These are phyloP conservation scores for Leptographium wingfieldii DNA, from an alignment of 2,329 filamentous ascomycete genomes.

Conservation along the genomic window DNA sequence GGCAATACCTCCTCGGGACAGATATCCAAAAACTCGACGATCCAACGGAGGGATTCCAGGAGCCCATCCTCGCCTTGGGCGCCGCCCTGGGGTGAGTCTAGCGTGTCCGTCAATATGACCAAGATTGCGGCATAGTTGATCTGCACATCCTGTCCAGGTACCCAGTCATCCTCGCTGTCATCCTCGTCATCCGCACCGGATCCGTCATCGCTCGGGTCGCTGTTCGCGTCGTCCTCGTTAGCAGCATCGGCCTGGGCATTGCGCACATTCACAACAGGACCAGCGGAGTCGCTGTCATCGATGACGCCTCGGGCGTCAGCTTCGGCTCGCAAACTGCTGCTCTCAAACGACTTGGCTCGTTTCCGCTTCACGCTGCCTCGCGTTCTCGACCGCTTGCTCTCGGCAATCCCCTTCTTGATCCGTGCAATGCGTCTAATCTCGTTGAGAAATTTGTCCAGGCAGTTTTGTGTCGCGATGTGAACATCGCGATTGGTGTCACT, in stretches of 20 bases:
- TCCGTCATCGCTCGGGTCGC: slow-evolving; percentile 87
- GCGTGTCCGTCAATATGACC: slow-evolving; percentile 78
- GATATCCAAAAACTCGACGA: slow-evolving; percentile 92
- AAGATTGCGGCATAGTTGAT: slow-evolving; percentile 88
- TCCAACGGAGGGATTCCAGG: slow-evolving; percentile 84
- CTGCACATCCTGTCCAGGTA: slow-evolving; percentile 91
- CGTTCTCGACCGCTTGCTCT: slow-evolving; percentile 58
- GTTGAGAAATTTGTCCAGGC: slow-evolving; percentile 76
- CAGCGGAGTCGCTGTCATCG: slow-evolving; percentile 40
- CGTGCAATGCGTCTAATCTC: slow-evolving; percentile 93
- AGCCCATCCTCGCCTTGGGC: slow-evolving; percentile 60
- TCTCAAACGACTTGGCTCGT: slow-evolving; percentile 47
- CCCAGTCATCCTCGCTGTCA: slow-evolving; percentile 81
- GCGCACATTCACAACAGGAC: slow-evolving; percentile 36
- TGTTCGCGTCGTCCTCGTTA: slow-evolving; percentile 68
- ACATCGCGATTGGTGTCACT: slow-evolving; percentile 88
- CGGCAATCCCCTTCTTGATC: slow-evolving; percentile 82
- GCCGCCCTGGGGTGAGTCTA: slow-evolving; percentile 66
- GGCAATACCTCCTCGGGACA: slow-evolving; percentile 92
- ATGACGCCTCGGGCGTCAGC: slow-evolving; percentile 37
- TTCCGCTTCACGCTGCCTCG: slow-evolving; percentile 53
- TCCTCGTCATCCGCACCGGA: slow-evolving; percentile 46
- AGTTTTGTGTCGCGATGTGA: slow-evolving; percentile 81
- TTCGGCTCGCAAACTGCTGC: slow-evolving; percentile 44
- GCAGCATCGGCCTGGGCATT: slow-evolving; percentile 40